phyloP scores from a whole-genome alignment of 371 early-diverging fungal species.

The Syncephalastrum contaminatum region DNA sequence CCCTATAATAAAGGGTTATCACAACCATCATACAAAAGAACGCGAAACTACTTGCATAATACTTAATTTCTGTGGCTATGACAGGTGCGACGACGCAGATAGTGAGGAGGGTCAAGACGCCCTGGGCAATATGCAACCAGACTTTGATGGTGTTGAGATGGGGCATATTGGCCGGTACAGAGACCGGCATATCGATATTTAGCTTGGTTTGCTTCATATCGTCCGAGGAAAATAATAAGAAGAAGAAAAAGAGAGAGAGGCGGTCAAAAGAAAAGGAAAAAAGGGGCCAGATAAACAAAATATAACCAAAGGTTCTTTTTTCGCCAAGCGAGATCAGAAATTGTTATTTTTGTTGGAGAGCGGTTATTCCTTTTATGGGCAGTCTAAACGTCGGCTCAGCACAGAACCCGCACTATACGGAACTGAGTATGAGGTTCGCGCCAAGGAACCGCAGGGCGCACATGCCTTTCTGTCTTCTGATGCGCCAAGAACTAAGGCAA shows the following conservation, averaged over 20 bases:
- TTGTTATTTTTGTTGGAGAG: slow-evolving; percentile 50
- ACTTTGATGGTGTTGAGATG: slow-evolving; percentile 28
- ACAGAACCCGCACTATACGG: too few species aligned
- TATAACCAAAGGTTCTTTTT: too few species aligned
- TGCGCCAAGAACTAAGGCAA: too few species aligned
- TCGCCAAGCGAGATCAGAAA: slow-evolving; percentile 9
- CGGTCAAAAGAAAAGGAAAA: not conserved
- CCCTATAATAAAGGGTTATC: slow-evolving; percentile 18
- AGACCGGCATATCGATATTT: slow-evolving; percentile 18
- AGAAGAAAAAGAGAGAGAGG: too few species aligned
- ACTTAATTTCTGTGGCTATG: slow-evolving; percentile 30
- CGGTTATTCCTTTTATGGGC: slow-evolving; percentile 36
- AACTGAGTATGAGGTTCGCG: too few species aligned
- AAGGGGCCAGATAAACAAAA: not conserved
- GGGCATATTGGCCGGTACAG: slow-evolving; percentile 31
- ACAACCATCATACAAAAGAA: not conserved
- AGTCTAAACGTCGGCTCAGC: too few species aligned
- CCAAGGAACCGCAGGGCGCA: too few species aligned
- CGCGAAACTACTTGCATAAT: slow-evolving; percentile 23
- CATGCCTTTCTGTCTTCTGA: too few species aligned
- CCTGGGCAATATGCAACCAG: slow-evolving; percentile 26
- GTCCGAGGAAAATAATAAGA: not conserved
- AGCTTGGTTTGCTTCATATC: not conserved
- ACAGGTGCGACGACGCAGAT: slow-evolving; percentile 32
- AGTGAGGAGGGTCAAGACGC: slow-evolving; percentile 20